Evolutionary conservation across 1,139 yeast species (phyloP).

Genomic region (Lodderomyces beijingensis): DNA sequence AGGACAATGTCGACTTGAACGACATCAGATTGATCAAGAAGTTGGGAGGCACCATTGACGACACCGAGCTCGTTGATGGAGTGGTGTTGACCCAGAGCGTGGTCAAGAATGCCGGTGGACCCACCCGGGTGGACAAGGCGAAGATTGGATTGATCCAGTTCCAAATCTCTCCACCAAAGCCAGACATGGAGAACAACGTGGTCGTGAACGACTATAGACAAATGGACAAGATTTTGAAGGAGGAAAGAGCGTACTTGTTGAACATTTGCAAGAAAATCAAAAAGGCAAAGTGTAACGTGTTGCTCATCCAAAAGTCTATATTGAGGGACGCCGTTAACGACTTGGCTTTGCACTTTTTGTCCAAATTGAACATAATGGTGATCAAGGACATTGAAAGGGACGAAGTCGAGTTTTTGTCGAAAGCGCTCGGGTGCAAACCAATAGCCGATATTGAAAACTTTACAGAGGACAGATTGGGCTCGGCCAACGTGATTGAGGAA

Average conservation of each 20-base stretch:
- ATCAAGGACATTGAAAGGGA: constrained; percentile 95
- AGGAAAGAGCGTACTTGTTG: constrained; percentile 90
- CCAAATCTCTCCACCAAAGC: constrained; percentile 97
- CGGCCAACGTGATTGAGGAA: constrained; percentile 91
- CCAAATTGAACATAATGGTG: constrained; percentile 90
- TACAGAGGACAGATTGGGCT: constrained; percentile 87
- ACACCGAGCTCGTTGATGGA: constrained; percentile 89
- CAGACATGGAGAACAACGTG: constrained; percentile 96
- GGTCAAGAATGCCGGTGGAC: constrained; percentile 92
- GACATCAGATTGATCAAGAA: constrained; percentile 88
- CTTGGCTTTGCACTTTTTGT: constrained; percentile 87
- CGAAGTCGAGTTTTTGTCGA: constrained; percentile 89
- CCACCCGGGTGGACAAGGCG: constrained; percentile 91
- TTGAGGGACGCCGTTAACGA: constrained; percentile 97
- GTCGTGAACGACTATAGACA: constrained; percentile 97
- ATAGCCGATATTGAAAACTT: constrained; percentile 92
- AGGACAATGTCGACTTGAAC: constrained; percentile 69
- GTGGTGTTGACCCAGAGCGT: constrained; percentile 90
- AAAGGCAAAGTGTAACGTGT: constrained; percentile 93
- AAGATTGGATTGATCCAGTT: constrained; percentile 88
- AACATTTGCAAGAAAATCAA: constrained; percentile 95
- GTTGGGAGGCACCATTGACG: constrained; percentile 97
- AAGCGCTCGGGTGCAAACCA: constrained; percentile 91
- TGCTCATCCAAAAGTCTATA: constrained; percentile 90
- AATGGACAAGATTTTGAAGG: constrained; percentile 97